These are phyloP conservation scores for Cornus controversa DNA, from an alignment of 148 eudicot species.

Conservation along the genomic window DNA sequence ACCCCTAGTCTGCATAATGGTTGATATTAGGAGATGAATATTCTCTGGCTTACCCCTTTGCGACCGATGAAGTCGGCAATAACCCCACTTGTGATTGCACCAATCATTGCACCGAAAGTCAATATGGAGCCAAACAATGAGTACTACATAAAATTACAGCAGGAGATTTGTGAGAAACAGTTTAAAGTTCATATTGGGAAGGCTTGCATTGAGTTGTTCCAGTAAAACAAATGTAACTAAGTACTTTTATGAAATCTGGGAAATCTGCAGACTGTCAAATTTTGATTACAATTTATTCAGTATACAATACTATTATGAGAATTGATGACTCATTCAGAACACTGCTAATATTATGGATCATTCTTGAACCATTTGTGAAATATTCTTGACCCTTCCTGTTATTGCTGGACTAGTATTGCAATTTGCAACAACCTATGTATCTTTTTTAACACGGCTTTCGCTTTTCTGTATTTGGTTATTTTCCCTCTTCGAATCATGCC, in stretches of 20 bases:
- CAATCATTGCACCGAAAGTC: constrained; percentile 93
- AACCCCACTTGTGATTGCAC: constrained; percentile 88
- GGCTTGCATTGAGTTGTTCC: too few relatives aligned
- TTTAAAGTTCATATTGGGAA: not conserved
- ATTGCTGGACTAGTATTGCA: not conserved
- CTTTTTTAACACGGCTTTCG: not conserved
- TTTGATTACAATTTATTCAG: not conserved
- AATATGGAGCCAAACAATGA: constrained; percentile 85
- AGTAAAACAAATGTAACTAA: not conserved
- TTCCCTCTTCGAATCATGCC: not conserved
- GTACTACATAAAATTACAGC: constrained; percentile 43
- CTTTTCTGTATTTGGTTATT: not conserved
- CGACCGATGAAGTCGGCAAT: constrained; percentile 84
- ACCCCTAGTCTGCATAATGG: not conserved
- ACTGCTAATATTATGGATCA: not conserved
- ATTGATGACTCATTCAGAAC: not conserved
- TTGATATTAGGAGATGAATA: not conserved
- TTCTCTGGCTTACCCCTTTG: constrained; percentile 66
- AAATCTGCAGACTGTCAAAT: not conserved
- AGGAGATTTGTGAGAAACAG: not conserved
- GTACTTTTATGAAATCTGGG: not conserved
- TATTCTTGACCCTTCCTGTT: not conserved
- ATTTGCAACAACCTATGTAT: not conserved
- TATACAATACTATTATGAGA: not conserved
- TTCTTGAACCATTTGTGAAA: not conserved